Evolutionary conservation across 352 stramenopile genomes (phyloP).

Genomic region (Phytopythium delawarense): DNA sequence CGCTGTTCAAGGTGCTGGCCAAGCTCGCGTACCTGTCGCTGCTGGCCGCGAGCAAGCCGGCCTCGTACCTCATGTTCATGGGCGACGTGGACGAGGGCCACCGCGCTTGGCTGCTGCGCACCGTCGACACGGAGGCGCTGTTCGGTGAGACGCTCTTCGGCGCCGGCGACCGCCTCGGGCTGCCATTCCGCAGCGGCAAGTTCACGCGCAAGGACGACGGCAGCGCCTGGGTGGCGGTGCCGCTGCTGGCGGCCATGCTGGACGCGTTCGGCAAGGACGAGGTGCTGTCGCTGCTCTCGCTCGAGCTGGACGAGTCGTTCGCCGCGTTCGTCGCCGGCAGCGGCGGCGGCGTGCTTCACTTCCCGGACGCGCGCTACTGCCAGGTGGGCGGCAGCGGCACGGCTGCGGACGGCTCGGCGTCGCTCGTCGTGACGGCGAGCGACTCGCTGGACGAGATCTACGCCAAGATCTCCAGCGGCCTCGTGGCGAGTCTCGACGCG

Average conservation of each 20-base stretch:
- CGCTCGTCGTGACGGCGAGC: not conserved
- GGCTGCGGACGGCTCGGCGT: not conserved
- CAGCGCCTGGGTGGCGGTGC: slow-evolving; percentile 33
- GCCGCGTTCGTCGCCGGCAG: slow-evolving; percentile 20
- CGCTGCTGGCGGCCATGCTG: slow-evolving; percentile 30
- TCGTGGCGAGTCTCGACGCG: slow-evolving; percentile 19
- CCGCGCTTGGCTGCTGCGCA: slow-evolving; percentile 29
- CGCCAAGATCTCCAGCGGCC: slow-evolving; percentile 30
- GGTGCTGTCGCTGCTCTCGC: slow-evolving; percentile 13
- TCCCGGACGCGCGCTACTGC: slow-evolving; percentile 33
- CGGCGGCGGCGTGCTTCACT: slow-evolving; percentile 31
- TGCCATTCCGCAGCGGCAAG: slow-evolving; percentile 28
- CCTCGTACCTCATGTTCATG: slow-evolving; percentile 51
- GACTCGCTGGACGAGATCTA: slow-evolving; percentile 28
- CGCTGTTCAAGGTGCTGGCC: slow-evolving; percentile 37
- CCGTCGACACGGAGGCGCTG: slow-evolving; percentile 26
- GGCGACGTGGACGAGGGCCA: slow-evolving; percentile 24
- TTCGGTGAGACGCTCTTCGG: slow-evolving; percentile 30
- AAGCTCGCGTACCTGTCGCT: slow-evolving; percentile 36
- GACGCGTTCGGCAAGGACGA: slow-evolving; percentile 15
- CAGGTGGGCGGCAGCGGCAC: slow-evolving; percentile 18
- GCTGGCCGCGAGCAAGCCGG: slow-evolving; percentile 25
- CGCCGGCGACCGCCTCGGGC: slow-evolving; percentile 17
- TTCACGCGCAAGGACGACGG: slow-evolving; percentile 39
- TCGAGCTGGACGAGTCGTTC: slow-evolving; percentile 29